These are phyloP conservation scores for Lentinula lateritia DNA, from an alignment of 768 basidiomycete species.

Conservation along the genomic window DNA sequence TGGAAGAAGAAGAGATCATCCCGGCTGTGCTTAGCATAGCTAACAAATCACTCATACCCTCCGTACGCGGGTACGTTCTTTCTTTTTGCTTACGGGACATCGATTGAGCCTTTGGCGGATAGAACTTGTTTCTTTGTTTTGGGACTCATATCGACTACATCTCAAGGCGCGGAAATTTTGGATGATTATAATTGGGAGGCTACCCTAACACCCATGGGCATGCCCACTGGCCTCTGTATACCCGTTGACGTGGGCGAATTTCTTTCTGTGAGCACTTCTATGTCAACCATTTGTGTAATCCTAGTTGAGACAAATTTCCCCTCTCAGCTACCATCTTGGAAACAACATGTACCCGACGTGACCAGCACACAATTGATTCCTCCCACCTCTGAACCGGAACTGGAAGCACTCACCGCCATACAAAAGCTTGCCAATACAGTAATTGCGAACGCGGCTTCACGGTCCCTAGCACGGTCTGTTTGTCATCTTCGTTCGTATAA, in stretches of 20 bases:
- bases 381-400: conserved; percentile 63
- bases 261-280: conserved; percentile 53
- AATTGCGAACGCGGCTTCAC: conserved; percentile 90
- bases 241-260: conserved; percentile 82
- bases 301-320: background rate
- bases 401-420: conserved; percentile 83
- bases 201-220: conserved; percentile 77
- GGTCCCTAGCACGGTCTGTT: conserved; percentile 75
- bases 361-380: conserved; percentile 50
- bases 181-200: conserved; percentile 94
- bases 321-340: conserved; percentile 71
- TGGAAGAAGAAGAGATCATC: conserved; percentile 94
- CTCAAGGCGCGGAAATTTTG: conserved; percentile 88
- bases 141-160: conserved; percentile 86
- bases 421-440: conserved; percentile 95
- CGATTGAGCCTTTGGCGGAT: background rate
- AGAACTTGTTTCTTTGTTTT: conserved; percentile 97
- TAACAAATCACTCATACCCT: conserved; percentile 82
- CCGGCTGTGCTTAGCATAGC: conserved; percentile 88
- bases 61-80: conserved; percentile 80
- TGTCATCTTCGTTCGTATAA: background rate
- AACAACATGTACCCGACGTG: conserved; percentile 28
- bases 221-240: conserved; percentile 87
- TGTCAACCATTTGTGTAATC: background rate
- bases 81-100: background rate